Conservation (phyloP, 768 basidiomycete species). For the Boletus sp. region DNA sequence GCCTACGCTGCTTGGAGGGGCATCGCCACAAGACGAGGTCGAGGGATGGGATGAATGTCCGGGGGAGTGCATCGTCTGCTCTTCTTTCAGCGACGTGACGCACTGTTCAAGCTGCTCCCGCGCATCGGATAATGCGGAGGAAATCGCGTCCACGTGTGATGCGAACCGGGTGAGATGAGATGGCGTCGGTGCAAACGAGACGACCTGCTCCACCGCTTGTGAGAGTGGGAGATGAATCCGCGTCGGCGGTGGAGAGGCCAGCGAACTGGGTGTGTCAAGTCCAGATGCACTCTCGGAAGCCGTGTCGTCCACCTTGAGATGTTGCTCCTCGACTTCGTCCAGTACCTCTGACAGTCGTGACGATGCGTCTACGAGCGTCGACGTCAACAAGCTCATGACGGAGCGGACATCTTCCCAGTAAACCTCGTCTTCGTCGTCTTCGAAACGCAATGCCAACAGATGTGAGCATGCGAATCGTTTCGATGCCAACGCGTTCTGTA, state of each 20-base stretch:
- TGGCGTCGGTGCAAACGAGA: slow-evolving; percentile 73
- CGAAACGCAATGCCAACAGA: slow-evolving; percentile 74
- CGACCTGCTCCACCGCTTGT: slow-evolving; percentile 9
- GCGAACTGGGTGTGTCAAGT: slow-evolving; percentile 13
- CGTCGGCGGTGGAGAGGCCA: slow-evolving; percentile 15
- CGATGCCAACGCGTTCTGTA: slow-evolving; percentile 66
- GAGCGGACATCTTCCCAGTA: slow-evolving; percentile 87
- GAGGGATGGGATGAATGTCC: slow-evolving; percentile 22
- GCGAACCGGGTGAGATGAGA: slow-evolving; percentile 67
- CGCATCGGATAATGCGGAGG: slow-evolving; percentile 67
- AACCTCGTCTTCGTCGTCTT: slow-evolving; percentile 64
- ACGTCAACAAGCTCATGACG: slow-evolving; percentile 67
- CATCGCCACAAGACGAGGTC: slow-evolving; percentile 14
- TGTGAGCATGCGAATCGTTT: slow-evolving; percentile 79
- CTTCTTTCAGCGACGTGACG: slow-evolving; percentile 52
- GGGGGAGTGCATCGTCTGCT: slow-evolving; percentile 14
- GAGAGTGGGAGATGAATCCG: slow-evolving; percentile 14
- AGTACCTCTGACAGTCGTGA: slow-evolving; percentile 60
- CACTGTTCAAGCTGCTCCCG: slow-evolving; percentile 63
- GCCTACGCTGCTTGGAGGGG: not conserved
- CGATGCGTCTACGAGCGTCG: slow-evolving; percentile 62
- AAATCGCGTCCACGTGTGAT: slow-evolving; percentile 68
- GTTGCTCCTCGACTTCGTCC: slow-evolving; percentile 53
- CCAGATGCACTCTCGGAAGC: slow-evolving; percentile 27
- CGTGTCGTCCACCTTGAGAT: slow-evolving; percentile 46